Evolutionary conservation across 371 early-diverging fungal genomes (phyloP), one percentile per base, ranked within the genome.

Genomic region (Mucor indicus): DNA sequence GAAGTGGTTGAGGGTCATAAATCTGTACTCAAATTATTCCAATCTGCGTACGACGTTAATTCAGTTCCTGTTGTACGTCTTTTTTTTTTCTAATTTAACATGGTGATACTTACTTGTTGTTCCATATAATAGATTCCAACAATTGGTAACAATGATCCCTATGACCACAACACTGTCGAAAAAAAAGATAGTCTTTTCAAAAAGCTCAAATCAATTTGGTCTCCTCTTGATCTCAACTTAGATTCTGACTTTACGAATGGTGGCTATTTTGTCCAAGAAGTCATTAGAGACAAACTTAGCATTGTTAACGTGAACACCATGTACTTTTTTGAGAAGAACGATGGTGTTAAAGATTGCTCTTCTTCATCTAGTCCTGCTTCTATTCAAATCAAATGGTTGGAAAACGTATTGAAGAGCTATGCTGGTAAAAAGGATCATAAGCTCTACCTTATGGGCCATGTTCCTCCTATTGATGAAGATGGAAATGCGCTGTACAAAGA

Each of bases 401-500:
- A 65, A 21, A 8, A 27, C 1, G 33, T 27, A 12, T 49, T 74
- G 15, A 30, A 53, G 21, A n/a, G n/a, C n/a, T 4, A 33, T 10
- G 47, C 39, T 15, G 30, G 17, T 10, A 22, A 41, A 2, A 50
- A 53, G 43, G 36, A 40, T 3, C 44, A 48, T 20, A 41, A 48
- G 40, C 55, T 65, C 13, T 69, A 67, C 55, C 53, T 78, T 13
- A 68, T 72, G 48, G 67, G 71, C 7, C 81, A 83, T 67, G 57
- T 80, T 20, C 79, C 81, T n/a, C 79, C 83, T 9, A 57, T 62
- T 21, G 60, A 69, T 32, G 67, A 65, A 33, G 47, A 57, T 41
- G 53, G 62, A 15, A 47, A 43, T 4, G 44, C 43, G 24, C 40
- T 53, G 10, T 53, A 41, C 29, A 67, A 63, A 29, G 13, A 22